A percentile compares a stretch with the other conserved stretches of the same genome.
Conservation (phyloP, 257 asterid genomes). For the Penstemon davidsonii region DNA sequence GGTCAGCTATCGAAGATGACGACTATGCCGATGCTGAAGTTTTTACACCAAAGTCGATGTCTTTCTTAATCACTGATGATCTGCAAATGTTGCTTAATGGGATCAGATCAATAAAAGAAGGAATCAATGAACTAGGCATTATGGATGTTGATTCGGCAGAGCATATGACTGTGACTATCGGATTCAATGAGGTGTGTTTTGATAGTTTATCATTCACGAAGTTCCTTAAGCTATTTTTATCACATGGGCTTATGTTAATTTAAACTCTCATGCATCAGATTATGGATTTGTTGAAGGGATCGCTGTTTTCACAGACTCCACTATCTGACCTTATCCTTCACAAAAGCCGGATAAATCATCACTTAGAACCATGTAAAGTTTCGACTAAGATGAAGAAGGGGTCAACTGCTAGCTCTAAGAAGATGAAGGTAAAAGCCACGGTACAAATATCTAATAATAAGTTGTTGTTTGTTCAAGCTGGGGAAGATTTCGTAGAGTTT, state of each 20-base stretch:
- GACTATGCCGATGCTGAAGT: background rate
- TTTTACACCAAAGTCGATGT: background rate
- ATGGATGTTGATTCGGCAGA: background rate
- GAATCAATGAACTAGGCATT: background rate
- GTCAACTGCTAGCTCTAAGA: background rate
- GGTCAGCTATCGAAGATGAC: too few relatives aligned
- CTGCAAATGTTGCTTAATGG: background rate
- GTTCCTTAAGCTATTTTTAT: background rate
- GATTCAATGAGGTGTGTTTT: conserved; percentile 22
- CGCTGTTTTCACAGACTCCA: conserved; percentile 20
- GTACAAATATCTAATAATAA: conserved; percentile 25
- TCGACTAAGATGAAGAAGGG: background rate
- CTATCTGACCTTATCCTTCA: conserved; percentile 25
- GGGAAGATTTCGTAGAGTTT: conserved; percentile 23
- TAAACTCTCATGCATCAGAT: conserved; percentile 7
- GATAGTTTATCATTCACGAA: background rate
- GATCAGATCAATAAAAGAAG: background rate
- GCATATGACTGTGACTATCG: conserved; percentile 10
- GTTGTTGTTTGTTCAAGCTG: conserved; percentile 25
- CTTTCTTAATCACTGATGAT: conserved; percentile 14
- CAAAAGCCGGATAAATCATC: background rate
- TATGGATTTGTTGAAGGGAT: conserved; percentile 20
- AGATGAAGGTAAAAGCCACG: conserved; percentile 6
- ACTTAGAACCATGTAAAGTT: too few relatives aligned
- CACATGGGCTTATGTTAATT: background rate